Evolutionary conservation across 352 stramenopile species (phyloP), one percentile per base, ranked within the genome.

Genomic region (Globisporangium solare): DNA sequence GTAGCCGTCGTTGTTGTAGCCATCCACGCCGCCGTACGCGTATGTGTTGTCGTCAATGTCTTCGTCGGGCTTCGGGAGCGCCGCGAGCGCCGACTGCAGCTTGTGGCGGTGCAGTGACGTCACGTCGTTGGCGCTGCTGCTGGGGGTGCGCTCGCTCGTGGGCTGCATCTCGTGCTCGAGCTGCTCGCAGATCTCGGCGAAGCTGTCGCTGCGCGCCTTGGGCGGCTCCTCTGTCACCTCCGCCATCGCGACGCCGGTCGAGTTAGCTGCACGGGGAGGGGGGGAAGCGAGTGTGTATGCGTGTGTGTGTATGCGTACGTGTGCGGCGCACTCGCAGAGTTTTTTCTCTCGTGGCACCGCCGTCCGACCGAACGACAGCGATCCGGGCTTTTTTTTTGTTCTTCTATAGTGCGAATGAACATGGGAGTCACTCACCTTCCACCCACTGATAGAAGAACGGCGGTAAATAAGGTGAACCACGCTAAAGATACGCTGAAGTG

Each of bases 51-150:
- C 60, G 24, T 62, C 56, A 15, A 52, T 58, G 14, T 62, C 50
- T 0, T 66, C 13, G 45, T 47, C 11, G 50, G 55, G 17, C 31
- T 51, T 60, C 17, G 73, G 73, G 22, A 83, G 51, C 39, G 70
- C 58, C 14, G 65, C 64, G 37, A 83, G 56, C 17, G 76, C 63
- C 17, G 60, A 68, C 3, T 63, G 47, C 45, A 80, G 56, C 15
- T 78, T 63, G 27, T 54, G 41, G 20, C 63, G 68, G 24, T 70
- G 54, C 5, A 55, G 70, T 49, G 58, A 63, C 3, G 31, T 8
- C 10, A 54, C 56, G 21, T 60, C 18, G 0, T 73, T 63, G 32
- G 70, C 59, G 18, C 76, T 61, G 32, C 67, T 63, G 47, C 59
- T 66, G 35, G 73, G 60, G 21, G 21, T 48, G 20, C 46, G 6